These are phyloP conservation scores for Emiliania huxleyi DNA, from an alignment of 78 protist genomes.

Conservation along the genomic window DNA sequence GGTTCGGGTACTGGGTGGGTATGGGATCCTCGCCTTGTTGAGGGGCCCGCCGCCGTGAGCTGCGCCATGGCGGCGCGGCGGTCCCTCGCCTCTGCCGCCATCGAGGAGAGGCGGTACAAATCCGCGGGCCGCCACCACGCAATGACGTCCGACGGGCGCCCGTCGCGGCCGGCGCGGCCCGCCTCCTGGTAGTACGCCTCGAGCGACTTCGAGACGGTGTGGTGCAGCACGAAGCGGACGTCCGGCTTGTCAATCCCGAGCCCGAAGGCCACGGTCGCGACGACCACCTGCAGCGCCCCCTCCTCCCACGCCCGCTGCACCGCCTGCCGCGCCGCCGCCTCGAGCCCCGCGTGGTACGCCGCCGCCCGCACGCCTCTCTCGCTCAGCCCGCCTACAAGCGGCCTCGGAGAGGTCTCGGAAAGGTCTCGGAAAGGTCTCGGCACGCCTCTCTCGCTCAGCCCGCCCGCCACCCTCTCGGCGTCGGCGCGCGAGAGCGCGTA, in stretches of 20 bases:
- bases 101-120: background rate
- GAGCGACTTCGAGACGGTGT: slow-evolving; percentile 87
- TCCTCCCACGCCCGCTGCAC: slow-evolving; percentile 64
- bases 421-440: too few species aligned
- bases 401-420: too few species aligned
- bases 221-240: slow-evolving; percentile 88
- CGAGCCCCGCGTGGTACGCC: slow-evolving; percentile 49
- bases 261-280: slow-evolving; percentile 98
- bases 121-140: background rate
- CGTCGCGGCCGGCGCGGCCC: slow-evolving; percentile 92
- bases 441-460: slow-evolving; percentile 32
- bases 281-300: slow-evolving; percentile 74
- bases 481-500: slow-evolving; percentile 86
- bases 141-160: slow-evolving; percentile 27
- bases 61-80: background rate
- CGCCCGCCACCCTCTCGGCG: slow-evolving; percentile 65
- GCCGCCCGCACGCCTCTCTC: background rate
- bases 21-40: too few species aligned
- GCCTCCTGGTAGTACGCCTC: slow-evolving; percentile 88
- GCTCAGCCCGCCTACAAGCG: too few species aligned
- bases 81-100: background rate
- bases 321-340: slow-evolving; percentile 52
- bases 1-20: too few species aligned
- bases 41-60: background rate
- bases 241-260: slow-evolving; percentile 97